Conservation (phyloP, 2,329 filamentous ascomycete species). For the Fusarium piperis region DNA sequence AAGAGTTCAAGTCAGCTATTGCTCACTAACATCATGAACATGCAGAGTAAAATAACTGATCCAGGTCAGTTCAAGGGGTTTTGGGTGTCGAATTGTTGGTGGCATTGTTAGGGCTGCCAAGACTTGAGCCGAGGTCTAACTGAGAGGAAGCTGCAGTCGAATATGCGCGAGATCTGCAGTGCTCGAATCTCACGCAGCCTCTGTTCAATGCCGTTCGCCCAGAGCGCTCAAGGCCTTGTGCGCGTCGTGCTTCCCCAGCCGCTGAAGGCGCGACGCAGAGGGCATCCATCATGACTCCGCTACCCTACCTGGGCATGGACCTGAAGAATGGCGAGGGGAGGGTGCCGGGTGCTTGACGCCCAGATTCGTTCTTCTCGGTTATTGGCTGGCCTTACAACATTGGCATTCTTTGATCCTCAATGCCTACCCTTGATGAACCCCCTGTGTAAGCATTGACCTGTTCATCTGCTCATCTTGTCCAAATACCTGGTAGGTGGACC, state of each 20-base stretch:
- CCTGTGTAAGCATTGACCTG: slow-evolving; percentile 7
- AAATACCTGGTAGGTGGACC: not conserved
- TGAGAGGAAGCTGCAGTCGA: not conserved
- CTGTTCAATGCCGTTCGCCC: slow-evolving; percentile 2
- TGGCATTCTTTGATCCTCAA: slow-evolving; percentile 18
- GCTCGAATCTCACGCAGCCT: not conserved
- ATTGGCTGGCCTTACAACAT: slow-evolving; percentile 35
- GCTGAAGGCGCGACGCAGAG: not conserved
- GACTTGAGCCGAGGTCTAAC: slow-evolving; percentile 4
- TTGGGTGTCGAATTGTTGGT: not conserved
- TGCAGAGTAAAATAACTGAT: not conserved
- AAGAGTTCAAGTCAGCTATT: not conserved
- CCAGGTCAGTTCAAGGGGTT: not conserved
- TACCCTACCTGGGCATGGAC: not conserved
- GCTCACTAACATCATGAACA: not conserved
- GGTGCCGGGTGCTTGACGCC: slow-evolving; percentile 3
- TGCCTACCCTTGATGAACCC: slow-evolving; percentile 22
- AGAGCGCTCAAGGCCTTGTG: not conserved
- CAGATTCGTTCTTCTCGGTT: slow-evolving; percentile 2
- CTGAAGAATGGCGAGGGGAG: not conserved
- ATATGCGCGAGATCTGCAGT: not conserved
- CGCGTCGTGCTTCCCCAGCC: not conserved
- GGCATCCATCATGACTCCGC: not conserved
- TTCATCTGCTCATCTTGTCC: not conserved
- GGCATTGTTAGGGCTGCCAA: slow-evolving; percentile 8